phyloP scores from a whole-genome alignment of 2,329 filamentous ascomycete genomes.

The Fonsecaea erecta region DNA sequence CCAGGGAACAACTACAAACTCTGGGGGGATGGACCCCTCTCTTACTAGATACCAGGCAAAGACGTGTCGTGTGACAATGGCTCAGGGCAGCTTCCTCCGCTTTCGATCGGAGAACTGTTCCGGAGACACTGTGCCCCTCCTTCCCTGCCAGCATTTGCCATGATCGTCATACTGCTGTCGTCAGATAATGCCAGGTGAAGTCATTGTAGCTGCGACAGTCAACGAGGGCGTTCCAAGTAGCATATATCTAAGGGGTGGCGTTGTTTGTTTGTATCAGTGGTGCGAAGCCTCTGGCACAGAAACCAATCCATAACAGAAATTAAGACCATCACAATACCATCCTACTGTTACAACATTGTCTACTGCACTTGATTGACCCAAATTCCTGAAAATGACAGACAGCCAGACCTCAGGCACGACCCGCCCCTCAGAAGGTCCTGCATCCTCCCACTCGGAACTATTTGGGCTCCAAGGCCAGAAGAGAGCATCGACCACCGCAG shows the following conservation, averaged over 20 bases:
- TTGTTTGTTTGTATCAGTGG: not conserved
- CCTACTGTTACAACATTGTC: not conserved
- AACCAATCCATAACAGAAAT: not conserved
- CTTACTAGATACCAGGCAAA: not conserved
- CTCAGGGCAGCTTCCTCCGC: not conserved
- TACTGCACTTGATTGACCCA: not conserved
- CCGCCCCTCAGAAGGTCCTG: not conserved
- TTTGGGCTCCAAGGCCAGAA: constrained; percentile 35
- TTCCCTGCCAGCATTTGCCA: not conserved
- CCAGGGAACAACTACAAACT: not conserved
- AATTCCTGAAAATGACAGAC: constrained; percentile 7
- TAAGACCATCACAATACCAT: not conserved
- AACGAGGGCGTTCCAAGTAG: not conserved
- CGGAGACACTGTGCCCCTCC: constrained; percentile 9
- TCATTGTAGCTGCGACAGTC: constrained; percentile 13
- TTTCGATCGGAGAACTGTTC: constrained; percentile 13
- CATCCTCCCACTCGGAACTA: constrained; percentile 31
- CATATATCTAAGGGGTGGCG: not conserved
- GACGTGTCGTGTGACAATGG: constrained; percentile 7
- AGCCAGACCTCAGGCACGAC: not conserved
- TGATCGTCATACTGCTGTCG: constrained; percentile 17
- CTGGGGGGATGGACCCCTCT: not conserved
- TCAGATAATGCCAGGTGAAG: constrained; percentile 19
- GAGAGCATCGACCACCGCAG: constrained; percentile 29
- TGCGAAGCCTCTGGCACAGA: not conserved